phyloP scores from a whole-genome alignment of 2,329 filamentous ascomycete species.

The Tolypocladium nubicola region DNA sequence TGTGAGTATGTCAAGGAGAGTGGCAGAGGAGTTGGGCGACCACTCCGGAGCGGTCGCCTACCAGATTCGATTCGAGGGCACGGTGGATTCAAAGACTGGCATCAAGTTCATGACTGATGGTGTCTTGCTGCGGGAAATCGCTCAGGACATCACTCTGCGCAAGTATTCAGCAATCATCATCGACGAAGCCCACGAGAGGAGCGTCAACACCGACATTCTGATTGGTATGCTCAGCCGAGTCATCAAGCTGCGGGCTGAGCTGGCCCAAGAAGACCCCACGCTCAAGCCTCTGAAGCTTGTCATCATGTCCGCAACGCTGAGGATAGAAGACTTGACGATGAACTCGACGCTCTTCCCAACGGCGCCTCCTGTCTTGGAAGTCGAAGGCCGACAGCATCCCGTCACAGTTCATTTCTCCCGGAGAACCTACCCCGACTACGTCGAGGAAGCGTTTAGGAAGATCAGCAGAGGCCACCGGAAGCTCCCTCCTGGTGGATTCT shows the following conservation, averaged over 20 bases:
- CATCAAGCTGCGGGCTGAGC: constrained; percentile 68
- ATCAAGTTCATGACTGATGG: constrained; percentile 99
- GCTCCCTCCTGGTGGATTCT: constrained; percentile 78
- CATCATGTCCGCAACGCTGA: constrained; percentile 94
- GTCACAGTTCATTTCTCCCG: constrained; percentile 85
- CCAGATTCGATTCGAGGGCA: constrained; percentile 91
- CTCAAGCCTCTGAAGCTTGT: constrained; percentile 79
- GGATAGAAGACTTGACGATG: constrained; percentile 81
- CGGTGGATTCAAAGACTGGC: constrained; percentile 66
- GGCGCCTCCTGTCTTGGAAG: constrained; percentile 74
- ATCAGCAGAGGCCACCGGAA: constrained; percentile 81
- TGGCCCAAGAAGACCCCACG: constrained; percentile 60
- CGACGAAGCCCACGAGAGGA: constrained; percentile 94
- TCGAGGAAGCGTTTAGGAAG: constrained; percentile 83
- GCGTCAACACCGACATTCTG: constrained; percentile 95
- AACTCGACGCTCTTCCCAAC: constrained; percentile 70
- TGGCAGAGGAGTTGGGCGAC: constrained; percentile 73
- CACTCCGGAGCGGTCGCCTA: constrained; percentile 74
- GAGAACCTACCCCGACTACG: constrained; percentile 74
- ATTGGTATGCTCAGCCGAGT: constrained; percentile 94
- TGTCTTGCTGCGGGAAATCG: constrained; percentile 83
- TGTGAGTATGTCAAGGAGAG: constrained; percentile 91
- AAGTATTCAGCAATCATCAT: constrained; percentile 94
- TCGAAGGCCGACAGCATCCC: constrained; percentile 83
- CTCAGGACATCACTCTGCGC: constrained; percentile 74